Evolutionary conservation across 352 stramenopile genomes (phyloP), one percentile per base, ranked within the genome.

Genomic region (Phytophthora lateralis): DNA sequence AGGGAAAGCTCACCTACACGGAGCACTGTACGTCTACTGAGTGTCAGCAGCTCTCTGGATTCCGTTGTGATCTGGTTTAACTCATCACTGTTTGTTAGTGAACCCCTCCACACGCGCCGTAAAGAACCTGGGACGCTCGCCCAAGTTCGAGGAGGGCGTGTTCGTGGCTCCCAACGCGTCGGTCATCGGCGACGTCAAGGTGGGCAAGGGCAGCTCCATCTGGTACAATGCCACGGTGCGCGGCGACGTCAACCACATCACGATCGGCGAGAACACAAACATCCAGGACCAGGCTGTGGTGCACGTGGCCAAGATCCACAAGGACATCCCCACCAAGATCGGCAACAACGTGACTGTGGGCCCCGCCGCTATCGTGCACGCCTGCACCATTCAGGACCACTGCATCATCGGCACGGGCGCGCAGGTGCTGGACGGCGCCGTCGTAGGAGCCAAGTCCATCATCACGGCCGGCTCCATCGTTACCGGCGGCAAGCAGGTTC

Each of bases 261-360:
- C 79, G 6, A 98, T 99, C 73, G 96, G 96, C 34, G 83, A 95
- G 37, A 91, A 97, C 78, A 96, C 89, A 71, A 96, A 91, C 73
- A 95, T 98, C 52, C 89, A 96, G 65, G 93, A 98, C 72, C 83
- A 95, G 68, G 92, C 88, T 4, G 85, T 98, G n/a, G 77, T 98
- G 47, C 91, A 98, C 66, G 92, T 97, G 66, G 87, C 94, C 60
- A 98, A 98, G 75, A 95, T 97, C 66, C 82, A 90, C 65, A 81
- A 91, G 55, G 85, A 98, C 66, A 88, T 95, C 55, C 89, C 90
- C 34, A 97, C 90, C 34, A 88, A 86, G 51, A 97, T 98, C 61
- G 93, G 93, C 38, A 95, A 69, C 79, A 89, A 97, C 71, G 93
- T 98, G 56, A 95, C 83, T 17, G 85, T 98, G 49, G 93, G 91